Percentiles rank a stretch among this genome's conserved stretches.
phyloP scores from a whole-genome alignment of 768 basidiomycete species.

The Hygrocybe punicea region DNA sequence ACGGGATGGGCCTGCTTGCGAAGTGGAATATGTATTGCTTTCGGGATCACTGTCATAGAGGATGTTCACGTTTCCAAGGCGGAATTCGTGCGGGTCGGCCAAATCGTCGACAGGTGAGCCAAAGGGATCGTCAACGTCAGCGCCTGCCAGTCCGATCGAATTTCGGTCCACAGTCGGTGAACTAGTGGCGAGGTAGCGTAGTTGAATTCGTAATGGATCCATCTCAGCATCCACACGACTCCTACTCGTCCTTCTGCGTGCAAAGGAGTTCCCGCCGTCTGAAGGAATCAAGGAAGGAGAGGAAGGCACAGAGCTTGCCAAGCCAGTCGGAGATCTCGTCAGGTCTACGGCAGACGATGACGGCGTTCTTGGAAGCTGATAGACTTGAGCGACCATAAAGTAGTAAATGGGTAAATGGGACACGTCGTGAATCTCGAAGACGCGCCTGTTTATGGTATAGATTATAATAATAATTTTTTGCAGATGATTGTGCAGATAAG shows the following conservation, averaged over 20 bases:
- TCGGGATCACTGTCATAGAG: slow-evolving; percentile 34
- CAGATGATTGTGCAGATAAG: no score
- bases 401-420: not conserved
- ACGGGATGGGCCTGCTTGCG: slow-evolving; percentile 50
- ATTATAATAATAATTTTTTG: no score
- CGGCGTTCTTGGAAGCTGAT: not conserved
- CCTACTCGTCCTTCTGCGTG: slow-evolving; percentile 62
- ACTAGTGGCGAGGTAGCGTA: slow-evolving; percentile 21
- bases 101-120: slow-evolving; percentile 40
- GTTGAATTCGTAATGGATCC: slow-evolving; percentile 46
- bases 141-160: slow-evolving; percentile 22
- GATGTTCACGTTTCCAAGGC: slow-evolving; percentile 31
- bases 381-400: not conserved
- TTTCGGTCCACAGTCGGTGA: slow-evolving; percentile 17
- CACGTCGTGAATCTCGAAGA: no score
- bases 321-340: slow-evolving; percentile 43
- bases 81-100: slow-evolving; percentile 19
- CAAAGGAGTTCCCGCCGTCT: slow-evolving; percentile 37
- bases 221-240: slow-evolving; percentile 44
- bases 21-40: slow-evolving; percentile 38
- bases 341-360: slow-evolving; percentile 57
- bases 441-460: no score
- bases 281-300: slow-evolving; percentile 45
- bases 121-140: slow-evolving; percentile 47
- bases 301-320: slow-evolving; percentile 43